Base-by-base conservation (phyloP, 441 rosid genomes). In the Populus hybrid region DNA sequence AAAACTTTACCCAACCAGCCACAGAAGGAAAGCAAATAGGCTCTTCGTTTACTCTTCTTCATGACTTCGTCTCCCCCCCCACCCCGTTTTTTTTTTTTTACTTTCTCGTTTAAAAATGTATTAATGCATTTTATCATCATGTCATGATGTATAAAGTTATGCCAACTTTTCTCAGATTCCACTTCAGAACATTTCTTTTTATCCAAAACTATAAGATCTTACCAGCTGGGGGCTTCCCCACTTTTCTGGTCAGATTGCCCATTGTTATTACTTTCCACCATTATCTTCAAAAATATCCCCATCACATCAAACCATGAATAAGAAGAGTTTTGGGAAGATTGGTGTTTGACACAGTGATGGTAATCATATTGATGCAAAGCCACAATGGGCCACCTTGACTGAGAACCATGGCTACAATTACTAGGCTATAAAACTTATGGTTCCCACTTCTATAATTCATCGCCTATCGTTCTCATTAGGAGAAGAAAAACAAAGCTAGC, bases 11-110 rank as follows among this genome's bases (percentile, higher is more conserved):
- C 74, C 77, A n/a, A 67, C 61, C 82, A 77, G 73, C 81, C 78
- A 75, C 75, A 79, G 67, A 73, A 84, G 82, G 86, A 84, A 84
- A 82, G 10, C 28, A 72, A 73, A 75, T 68, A 83, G 85, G 80
- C 72, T 78, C 69, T 72, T 73, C 64, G 64, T 65, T 40, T 8
- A n/a, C 50, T 65, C 53, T 66, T 35, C 23, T 67, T 24, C 21
- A 2, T 28, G 20, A 6, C 26, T 14, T 40, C 20, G 42, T 18
- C 64, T 34, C 34, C 34, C 34, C 34, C 34, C 34, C 34, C 34
- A 5, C 34, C 34, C 34, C 0, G 0, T 0, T 0, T 32, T 32
- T 38, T n/a, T 20, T 32, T 32, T 40, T n/a, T 20, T 2, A 10
- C 21, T 6, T 16, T 38, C 8, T 63, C 2, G 23, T 36, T 80